Evolutionary conservation across 257 asterid species (phyloP), one percentile per base, ranked within the genome.

Genomic region (Fraxinus anomala): DNA sequence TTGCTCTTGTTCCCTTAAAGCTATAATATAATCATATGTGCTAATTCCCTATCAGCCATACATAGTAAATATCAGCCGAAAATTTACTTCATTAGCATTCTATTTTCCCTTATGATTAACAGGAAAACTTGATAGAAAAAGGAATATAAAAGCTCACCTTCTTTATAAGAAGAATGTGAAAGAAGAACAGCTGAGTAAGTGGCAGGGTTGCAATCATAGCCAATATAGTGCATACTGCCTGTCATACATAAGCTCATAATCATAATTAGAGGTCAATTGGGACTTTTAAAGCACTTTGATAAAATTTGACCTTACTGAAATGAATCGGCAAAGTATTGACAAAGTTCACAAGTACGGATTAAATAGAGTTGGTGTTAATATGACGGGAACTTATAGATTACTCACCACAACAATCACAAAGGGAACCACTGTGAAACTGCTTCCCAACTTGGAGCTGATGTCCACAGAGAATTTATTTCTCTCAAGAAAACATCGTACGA

Each of bases 181-280:
- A 96, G 94, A 93, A 93, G 96, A 96, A 96, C 72, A 96, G 98
- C 79, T 92, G 99, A 73, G 90, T 94, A 6, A 96, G 88, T 0
- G 99, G 99, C 73, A 96, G 81, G 65, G 97, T 96, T n/a, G 99
- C 99, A 79, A 96, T 89, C 99, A 96, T 93, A 79, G 99, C 97
- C 87, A 96, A 83, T 84, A 96, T 85, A 21, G 99, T 92, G 87
- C 98, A 96, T 10, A 92, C 92, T n/a, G 92, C 95, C 99, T 96
- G 87, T 39, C 33, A 61, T 61, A 9, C 33, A 61, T 61, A 61
- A 9, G 68, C 33, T 59, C 33, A 10, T 24, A 7, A 24, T 61
- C 28, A 23, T 23, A 61, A 24, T 8, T 61, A 23, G 6, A 2
- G 68, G 31, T 14, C 33, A 61, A 61, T 13, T 0, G 14, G 24